phyloP scores from a whole-genome alignment of 1,139 yeast species.

The Protomyces lactucae-debilis region DNA sequence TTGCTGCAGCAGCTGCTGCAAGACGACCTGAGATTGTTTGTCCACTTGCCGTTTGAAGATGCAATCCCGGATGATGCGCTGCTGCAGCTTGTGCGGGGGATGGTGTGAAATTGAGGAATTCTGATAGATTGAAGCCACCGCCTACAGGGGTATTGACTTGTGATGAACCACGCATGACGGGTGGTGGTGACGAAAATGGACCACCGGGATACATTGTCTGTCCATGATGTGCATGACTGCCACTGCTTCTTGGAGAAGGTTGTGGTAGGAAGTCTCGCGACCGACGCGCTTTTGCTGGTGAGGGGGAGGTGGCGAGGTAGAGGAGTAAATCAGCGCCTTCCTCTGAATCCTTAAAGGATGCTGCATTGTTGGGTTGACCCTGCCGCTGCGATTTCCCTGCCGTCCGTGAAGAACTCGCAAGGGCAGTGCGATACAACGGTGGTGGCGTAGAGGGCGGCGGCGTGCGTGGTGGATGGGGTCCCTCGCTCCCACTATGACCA shows the following conservation, averaged over 20 bases:
- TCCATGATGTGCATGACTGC: not conserved
- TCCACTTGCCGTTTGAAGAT: not conserved
- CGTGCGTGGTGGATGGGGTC: not conserved
- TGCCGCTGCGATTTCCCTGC: not conserved
- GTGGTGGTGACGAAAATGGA: slow-evolving; percentile 10
- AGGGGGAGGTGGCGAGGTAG: slow-evolving; percentile 82
- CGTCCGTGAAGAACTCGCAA: not conserved
- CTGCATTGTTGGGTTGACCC: not conserved
- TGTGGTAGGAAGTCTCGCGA: slow-evolving; percentile 1
- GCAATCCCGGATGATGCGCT: not conserved
- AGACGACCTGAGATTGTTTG: not conserved
- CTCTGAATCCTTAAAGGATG: slow-evolving; percentile 39
- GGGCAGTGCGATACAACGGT: not conserved
- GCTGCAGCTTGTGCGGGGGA: not conserved
- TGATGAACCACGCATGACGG: slow-evolving; percentile 10
- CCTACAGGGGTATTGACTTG: slow-evolving; percentile 39
- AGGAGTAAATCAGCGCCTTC: slow-evolving; percentile 80
- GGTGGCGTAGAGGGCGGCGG: slow-evolving; percentile 26
- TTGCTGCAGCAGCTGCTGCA: not conserved
- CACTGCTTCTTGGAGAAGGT: slow-evolving; percentile 27
- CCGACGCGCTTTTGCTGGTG: slow-evolving; percentile 49
- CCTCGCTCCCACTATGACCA: not conserved
- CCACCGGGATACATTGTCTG: slow-evolving; percentile 17
- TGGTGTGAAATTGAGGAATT: slow-evolving; percentile 74
- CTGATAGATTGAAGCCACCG: slow-evolving; percentile 74